Evolutionary conservation across 108 stramenopile species (phyloP).

Genomic region (Cyclotella atomus): DNA sequence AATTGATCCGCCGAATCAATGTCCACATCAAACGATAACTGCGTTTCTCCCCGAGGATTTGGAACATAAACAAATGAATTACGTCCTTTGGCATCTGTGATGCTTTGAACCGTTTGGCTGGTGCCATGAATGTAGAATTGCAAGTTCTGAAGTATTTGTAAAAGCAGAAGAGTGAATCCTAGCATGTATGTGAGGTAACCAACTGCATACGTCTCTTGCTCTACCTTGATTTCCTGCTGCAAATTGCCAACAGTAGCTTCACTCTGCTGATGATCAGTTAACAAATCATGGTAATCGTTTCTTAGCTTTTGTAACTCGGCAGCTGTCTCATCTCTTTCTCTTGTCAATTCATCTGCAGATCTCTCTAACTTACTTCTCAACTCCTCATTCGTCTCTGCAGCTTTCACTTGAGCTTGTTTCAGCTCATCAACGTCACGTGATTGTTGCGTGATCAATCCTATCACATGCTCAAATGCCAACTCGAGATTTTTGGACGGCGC

Average conservation of each 20-base stretch:
- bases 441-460: slow-evolving; percentile 30
- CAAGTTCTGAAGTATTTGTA: not conserved
- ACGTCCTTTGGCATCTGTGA: too few relatives aligned
- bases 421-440: slow-evolving; percentile 17
- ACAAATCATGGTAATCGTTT: slow-evolving; percentile 1
- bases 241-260: not conserved
- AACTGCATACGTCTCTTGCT: not conserved
- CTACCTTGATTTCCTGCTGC: slow-evolving; percentile 28
- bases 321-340: slow-evolving; percentile 2
- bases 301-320: slow-evolving; percentile 13
- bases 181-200: not conserved
- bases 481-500: slow-evolving; percentile 27
- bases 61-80: not conserved
- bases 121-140: not conserved
- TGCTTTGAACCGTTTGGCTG: too few relatives aligned
- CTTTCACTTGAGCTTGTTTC: slow-evolving; percentile 20
- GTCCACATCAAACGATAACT: too few relatives aligned
- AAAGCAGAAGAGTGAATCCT: not conserved
- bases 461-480: slow-evolving; percentile 26
- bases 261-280: slow-evolving; percentile 5
- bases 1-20: too few relatives aligned
- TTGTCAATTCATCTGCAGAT: not conserved
- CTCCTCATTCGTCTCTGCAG: slow-evolving; percentile 12
- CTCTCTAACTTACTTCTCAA: slow-evolving; percentile 6
- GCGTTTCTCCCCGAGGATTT: too few relatives aligned